A percentile compares a stretch with the other conserved stretches of the same genome.
Evolutionary conservation across 768 basidiomycete species (phyloP).

Genomic region (Pisolithus tinctorius): DNA sequence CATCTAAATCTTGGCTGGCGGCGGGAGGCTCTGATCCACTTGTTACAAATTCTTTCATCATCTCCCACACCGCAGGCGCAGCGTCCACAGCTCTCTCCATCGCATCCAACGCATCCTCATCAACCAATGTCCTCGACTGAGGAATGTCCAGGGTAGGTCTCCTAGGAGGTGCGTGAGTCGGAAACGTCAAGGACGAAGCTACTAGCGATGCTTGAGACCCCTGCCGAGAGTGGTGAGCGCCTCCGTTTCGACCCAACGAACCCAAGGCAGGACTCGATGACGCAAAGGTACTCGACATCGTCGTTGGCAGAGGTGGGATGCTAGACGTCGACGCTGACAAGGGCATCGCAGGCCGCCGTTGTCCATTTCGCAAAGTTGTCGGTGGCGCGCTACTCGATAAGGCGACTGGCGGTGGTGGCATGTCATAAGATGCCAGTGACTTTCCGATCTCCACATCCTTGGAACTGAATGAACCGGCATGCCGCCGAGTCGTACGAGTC

Average conservation of each 20-base stretch:
- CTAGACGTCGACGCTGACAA: constrained; percentile 20
- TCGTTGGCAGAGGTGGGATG: constrained; percentile 7
- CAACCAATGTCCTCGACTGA: constrained; percentile 58
- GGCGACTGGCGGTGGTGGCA: constrained; percentile 21
- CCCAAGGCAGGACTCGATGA: constrained; percentile 6
- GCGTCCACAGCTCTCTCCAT: constrained; percentile 74
- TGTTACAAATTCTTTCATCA: constrained; percentile 69
- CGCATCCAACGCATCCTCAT: constrained; percentile 72
- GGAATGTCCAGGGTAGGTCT: constrained; percentile 42
- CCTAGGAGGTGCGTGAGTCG: constrained; percentile 17
- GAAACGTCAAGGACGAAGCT: constrained; percentile 32
- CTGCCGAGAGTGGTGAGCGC: constrained; percentile 34
- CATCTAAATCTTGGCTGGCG: constrained; percentile 38
- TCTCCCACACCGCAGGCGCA: constrained; percentile 76
- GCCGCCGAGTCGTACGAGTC: constrained; percentile 59
- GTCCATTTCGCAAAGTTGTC: constrained; percentile 39
- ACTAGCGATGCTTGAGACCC: constrained; percentile 38
- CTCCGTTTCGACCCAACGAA: constrained; percentile 6
- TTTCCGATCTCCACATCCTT: constrained; percentile 90
- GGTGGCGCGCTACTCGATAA: constrained; percentile 23
- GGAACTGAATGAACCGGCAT: constrained; percentile 93
- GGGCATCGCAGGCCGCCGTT: constrained; percentile 40
- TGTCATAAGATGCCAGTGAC: constrained; percentile 60
- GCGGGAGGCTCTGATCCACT: constrained; percentile 45
- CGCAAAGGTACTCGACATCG: constrained; percentile 2